Base-by-base conservation (phyloP, 805 yeast species). In the Lachancea quebecensis region DNA sequence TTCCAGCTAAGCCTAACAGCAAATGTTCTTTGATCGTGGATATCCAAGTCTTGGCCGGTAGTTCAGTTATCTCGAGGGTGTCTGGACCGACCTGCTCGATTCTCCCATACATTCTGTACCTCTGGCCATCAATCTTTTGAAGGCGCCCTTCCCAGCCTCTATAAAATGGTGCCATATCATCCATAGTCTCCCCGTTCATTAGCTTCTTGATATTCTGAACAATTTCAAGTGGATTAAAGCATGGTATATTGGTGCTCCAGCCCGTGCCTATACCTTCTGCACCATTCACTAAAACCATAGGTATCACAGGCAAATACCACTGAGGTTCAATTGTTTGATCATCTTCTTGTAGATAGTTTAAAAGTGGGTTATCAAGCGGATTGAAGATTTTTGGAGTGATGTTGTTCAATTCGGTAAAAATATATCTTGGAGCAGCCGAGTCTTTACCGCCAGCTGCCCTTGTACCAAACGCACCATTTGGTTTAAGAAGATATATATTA, bases 201-300 rank as follows among this genome's bases (percentile, higher is more conserved):
- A 93, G 60, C 35, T 77, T 77, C 48, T 79, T 78, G 29, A 93
- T 69, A 56, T 93, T 93, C 2, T 66, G 69, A 21, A 88, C 88
- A 49, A 93, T 71, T 59, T 91, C 98, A 11, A 64, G 56, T 0
- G 99, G 99, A 61, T 93, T 89, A 67, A 77, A 91, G 35, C 86
- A 80, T 1, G 99, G 99, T 51, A 93, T 83, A 50, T 78, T 80
- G 1, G 98, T 89, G 52, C 96, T 86, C 97, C 98, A 93, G 53
- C 99, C 99, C 39, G 99, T 90, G 50, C 99, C 99, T 64, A 93
- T 93, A 70, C 99, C 99, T 66, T 93, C 99, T 8, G 91, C 75
- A 47, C 99, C 99, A 60, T 93, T 93, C 4, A 93, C 95, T 50
- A 93, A 72, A n/a, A 93, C 62, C 87, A 89, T 86, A 9, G 99